phyloP scores from a whole-genome alignment of 176 grass and related monocot genomes.

The Zoysia japonica region DNA sequence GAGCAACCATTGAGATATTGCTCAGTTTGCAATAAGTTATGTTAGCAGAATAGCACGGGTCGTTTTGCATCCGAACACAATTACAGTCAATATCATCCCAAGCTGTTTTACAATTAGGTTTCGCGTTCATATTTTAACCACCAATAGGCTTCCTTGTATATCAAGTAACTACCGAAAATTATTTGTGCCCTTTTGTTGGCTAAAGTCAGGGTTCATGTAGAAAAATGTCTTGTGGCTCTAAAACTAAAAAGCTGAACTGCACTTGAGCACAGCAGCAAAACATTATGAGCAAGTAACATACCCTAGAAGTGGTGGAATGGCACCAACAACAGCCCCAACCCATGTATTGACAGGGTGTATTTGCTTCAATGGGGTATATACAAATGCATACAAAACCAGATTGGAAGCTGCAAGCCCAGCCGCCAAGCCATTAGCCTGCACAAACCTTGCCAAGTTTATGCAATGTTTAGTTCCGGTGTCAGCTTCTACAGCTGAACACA shows the following conservation, averaged over 20 bases:
- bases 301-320: conserved; percentile 98
- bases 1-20: too few relatives aligned
- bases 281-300: conserved; percentile 43
- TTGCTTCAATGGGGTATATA: conserved; percentile 98
- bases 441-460: conserved; percentile 61
- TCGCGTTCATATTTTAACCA: background rate
- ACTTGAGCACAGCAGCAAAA: conserved; percentile 19
- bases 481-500: background rate
- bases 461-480: conserved; percentile 50
- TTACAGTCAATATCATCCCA: background rate
- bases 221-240: conserved; percentile 8
- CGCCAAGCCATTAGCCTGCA: conserved; percentile 88
- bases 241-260: conserved; percentile 12
- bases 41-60: background rate
- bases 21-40: background rate
- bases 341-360: conserved; percentile 98
- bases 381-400: conserved; percentile 92
- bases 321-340: conserved; percentile 95
- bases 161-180: background rate
- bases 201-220: conserved; percentile 7
- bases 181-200: background rate
- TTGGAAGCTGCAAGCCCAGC: conserved; percentile 86
- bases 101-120: background rate
- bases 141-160: background rate
- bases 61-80: conserved; percentile 2